A percentile compares a stretch with the other conserved stretches of the same genome.
Evolutionary conservation across 345 rosid genomes (phyloP).

Genomic region (Rhizophora mangle): DNA sequence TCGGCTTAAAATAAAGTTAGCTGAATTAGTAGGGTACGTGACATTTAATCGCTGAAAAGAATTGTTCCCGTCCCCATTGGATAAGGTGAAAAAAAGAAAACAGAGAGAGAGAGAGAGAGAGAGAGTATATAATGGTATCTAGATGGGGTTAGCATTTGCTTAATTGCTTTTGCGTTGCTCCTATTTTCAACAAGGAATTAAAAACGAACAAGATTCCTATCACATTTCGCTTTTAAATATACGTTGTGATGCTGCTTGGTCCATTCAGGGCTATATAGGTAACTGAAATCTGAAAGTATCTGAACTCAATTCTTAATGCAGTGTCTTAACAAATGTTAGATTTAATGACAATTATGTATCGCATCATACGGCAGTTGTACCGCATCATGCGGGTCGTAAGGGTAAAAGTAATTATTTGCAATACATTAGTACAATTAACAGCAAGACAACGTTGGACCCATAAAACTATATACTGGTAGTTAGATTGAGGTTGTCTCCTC

Average conservation of each 20-base stretch:
- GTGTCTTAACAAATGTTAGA: too few relatives aligned
- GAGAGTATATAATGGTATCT: not conserved
- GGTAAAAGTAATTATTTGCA: not conserved
- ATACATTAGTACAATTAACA: too few relatives aligned
- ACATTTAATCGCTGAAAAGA: not conserved
- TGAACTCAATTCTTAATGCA: too few relatives aligned
- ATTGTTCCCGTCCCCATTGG: too few relatives aligned
- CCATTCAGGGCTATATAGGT: not conserved
- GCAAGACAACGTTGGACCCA: not conserved
- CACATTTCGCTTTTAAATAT: not conserved
- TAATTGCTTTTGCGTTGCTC: not conserved
- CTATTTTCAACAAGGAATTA: not conserved
- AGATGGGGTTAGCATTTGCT: constrained; percentile 9
- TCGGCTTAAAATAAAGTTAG: too few relatives aligned
- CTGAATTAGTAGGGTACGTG: too few relatives aligned
- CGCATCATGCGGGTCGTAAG: too few relatives aligned
- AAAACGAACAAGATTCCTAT: not conserved
- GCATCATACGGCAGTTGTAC: too few relatives aligned
- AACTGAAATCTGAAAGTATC: not conserved
- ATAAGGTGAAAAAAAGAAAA: not conserved
- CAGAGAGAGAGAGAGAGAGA: not conserved
- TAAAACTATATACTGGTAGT: not conserved
- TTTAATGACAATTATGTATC: too few relatives aligned
- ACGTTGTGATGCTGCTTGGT: constrained; percentile 7
- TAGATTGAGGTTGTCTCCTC: constrained; percentile 2